Base-by-base conservation (phyloP, 768 basidiomycete genomes). In the Gymnopilus dilepis region DNA sequence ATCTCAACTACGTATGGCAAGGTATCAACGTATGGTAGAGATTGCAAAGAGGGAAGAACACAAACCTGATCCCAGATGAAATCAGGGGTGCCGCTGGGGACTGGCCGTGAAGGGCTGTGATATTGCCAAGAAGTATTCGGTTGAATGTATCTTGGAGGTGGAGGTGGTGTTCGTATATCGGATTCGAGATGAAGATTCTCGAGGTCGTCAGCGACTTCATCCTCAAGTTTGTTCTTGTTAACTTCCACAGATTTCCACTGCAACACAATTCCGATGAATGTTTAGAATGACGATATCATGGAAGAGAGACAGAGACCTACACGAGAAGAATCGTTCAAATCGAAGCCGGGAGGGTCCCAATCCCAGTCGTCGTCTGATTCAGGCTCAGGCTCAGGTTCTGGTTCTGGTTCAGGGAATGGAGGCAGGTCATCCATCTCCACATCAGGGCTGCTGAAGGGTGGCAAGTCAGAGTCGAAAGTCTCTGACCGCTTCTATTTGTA, bases 291-390 rank as follows among this genome's bases (percentile, higher is more conserved):
- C 12, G 22, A 12, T 11, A 33, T 31, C 12, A 17, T 21, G 4
- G 28, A 54, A 55, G 17, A 52, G 19, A 43, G 21, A 34, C 8
- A n/a, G 22, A 2, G n/a, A 53, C 58, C 22, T 61, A 75, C 74
- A 28, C 60, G 65, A 2, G 67, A 62, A 30, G 64, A 63, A 61
- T 75, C 62, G 21, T 67, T 63, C 11, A 76, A 30, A 43, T 74
- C 72, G 13, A 72, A 70, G 4, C 72, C 73, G 3, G 65, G 58
- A 47, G 66, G 66, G 28, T 67, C 51, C 53, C 62, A 67, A 30
- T 67, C 67, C 50, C 68, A 67, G 11, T 69, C 59, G 17, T 66
- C 63, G 22, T 68, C 65, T 7, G 38, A n/a, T 11, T 56, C 33
- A 15, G 45, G 21, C 22, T 37, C 45, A 24, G 24, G 51, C 34